Evolutionary conservation across 192 early-diverging fungal genomes (phyloP), one percentile per base, ranked within the genome.

Genomic region (Umbelopsis vinacea): DNA sequence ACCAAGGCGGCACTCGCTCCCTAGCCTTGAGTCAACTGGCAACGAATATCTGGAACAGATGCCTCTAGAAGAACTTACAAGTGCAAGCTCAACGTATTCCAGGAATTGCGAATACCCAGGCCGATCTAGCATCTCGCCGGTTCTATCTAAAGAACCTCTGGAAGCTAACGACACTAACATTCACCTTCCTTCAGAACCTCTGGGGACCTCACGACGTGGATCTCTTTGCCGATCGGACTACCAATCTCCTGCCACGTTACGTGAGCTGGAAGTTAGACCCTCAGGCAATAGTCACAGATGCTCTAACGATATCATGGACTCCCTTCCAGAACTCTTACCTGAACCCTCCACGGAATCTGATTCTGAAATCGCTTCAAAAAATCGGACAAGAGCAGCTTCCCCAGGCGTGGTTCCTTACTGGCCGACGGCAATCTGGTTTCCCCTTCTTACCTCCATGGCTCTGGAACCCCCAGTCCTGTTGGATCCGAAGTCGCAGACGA

Each of bases 281-380:
- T 17, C 22, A 24, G 21, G 46, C 66, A 0, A 4, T 76, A 2
- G 24, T 9, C 23, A 35, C 38, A 12, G 73, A 81, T 46, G 73
- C 79, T 0, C 23, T 76, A 19, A 40, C 46, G 0, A 73, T 73
- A 10, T 12, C 21, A 0, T 81, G 79, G 75, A 54, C 15, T 19
- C 21, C 54, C 17, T 71, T 55, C 22, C 9, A 3, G 55, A 50
- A 67, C 55, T 70, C 76, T 0, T 81, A 72, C 45, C 9, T 75
- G 46, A 72, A 73, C 52, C 79, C 75, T 2, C 72, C 75, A 0
- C 76, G 79, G 79, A 81, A 76, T 29, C 69, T 81, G 0, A 72
- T 77, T 23, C 69, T 45, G 0, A 29, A 46, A 10, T 48, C 70
- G 0, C 74, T 73, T 11, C 60, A 76, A 52, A 43, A 68, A 17